Percentiles rank a stretch among this genome's conserved stretches.
Evolutionary conservation across 78 protist species (phyloP).

Genomic region (Guillardia theta): DNA sequence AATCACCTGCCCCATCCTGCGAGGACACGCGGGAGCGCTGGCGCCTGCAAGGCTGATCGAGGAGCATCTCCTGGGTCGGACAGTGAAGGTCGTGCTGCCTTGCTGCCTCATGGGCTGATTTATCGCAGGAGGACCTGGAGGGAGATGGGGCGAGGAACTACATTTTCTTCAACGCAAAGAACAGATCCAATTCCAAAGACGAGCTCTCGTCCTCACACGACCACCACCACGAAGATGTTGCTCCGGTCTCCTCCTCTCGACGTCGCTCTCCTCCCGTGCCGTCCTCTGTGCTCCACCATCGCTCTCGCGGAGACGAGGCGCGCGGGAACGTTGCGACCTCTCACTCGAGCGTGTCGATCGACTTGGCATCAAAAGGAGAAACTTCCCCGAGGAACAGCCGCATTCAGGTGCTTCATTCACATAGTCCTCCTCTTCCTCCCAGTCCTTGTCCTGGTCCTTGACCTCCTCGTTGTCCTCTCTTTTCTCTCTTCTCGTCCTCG

Average conservation of each 20-base stretch:
- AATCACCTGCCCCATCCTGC: neutral
- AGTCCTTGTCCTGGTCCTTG: neutral
- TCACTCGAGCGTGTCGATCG: no score
- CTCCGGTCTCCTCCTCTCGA: neutral
- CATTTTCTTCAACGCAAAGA: slow-evolving; percentile 13
- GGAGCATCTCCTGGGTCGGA: neutral
- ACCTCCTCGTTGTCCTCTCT: neutral
- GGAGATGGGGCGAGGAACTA: neutral
- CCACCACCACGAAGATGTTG: no score
- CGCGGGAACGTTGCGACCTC: no score
- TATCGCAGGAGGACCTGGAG: neutral
- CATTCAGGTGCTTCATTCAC: neutral
- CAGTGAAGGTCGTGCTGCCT: neutral
- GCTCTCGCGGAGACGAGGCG: neutral
- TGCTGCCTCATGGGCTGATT: neutral
- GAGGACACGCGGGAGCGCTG: neutral
- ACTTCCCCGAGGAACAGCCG: neutral
- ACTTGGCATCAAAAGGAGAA: neutral
- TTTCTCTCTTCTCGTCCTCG: neutral
- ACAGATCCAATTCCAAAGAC: neutral
- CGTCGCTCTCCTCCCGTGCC: neutral
- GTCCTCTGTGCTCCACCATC: neutral
- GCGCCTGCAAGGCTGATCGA: neutral
- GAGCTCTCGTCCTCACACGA: neutral
- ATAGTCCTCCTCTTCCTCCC: neutral